phyloP scores from a whole-genome alignment of 192 early-diverging fungal species.

The Backusella australiensis region DNA sequence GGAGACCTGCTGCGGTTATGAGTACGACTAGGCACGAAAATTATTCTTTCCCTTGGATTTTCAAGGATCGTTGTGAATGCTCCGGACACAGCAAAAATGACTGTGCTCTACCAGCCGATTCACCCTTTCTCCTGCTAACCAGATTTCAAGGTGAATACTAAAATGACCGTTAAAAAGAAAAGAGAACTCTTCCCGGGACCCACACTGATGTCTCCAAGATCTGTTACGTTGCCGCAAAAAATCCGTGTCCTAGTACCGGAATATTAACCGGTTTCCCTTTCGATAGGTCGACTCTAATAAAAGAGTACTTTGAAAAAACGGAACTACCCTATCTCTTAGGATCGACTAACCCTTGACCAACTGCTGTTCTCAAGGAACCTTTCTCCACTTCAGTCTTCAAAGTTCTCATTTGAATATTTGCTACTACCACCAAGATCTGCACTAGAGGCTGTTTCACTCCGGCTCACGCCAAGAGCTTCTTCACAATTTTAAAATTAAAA shows the following conservation, averaged over 20 bases:
- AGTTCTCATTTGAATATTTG: constrained; percentile 81
- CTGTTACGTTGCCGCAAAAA: constrained; percentile 63
- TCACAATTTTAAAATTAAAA: constrained; percentile 25
- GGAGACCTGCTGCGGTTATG: constrained; percentile 80
- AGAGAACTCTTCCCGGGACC: constrained; percentile 70
- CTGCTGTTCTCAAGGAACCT: constrained; percentile 72
- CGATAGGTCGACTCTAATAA: constrained; percentile 43
- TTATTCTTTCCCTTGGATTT: constrained; percentile 69
- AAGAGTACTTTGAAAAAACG: constrained; percentile 21
- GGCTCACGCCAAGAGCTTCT: constrained; percentile 61
- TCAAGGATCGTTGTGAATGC: constrained; percentile 65
- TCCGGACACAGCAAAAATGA: constrained; percentile 54
- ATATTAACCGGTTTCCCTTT: constrained; percentile 82
- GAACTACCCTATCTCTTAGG: constrained; percentile 56
- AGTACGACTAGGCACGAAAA: constrained; percentile 68
- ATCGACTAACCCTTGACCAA: constrained; percentile 77
- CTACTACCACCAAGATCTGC: constrained; percentile 81
- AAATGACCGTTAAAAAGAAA: constrained; percentile 62
- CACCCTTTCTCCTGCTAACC: constrained; percentile 62
- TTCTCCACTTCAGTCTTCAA: constrained; percentile 86
- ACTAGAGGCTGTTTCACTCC: constrained; percentile 65
- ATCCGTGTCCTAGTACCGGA: constrained; percentile 72
- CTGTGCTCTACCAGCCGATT: constrained; percentile 48
- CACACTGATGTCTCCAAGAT: constrained; percentile 66
- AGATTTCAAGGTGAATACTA: constrained; percentile 55